Conservation (phyloP, 352 stramenopile species). For the Poterioochromonas sp. region DNA sequence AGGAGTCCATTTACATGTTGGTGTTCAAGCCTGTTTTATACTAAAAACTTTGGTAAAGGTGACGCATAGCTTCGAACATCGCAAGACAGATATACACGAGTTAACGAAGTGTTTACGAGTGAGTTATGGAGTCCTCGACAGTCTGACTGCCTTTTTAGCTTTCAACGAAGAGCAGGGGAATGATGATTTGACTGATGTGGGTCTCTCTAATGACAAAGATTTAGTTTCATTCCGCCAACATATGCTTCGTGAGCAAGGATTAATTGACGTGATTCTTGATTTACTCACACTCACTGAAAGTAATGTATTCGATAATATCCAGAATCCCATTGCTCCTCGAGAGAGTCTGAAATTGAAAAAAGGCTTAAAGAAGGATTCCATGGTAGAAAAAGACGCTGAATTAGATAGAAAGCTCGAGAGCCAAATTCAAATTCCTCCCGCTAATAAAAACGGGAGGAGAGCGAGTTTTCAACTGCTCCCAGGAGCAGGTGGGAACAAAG, state of each 20-base stretch:
- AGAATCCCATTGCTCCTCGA: neutral
- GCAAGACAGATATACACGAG: too few relatives aligned
- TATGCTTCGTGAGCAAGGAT: conserved; percentile 22
- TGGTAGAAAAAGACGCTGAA: too few relatives aligned
- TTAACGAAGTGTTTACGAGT: neutral
- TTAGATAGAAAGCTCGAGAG: too few relatives aligned
- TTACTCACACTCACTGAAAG: neutral
- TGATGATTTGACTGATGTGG: neutral
- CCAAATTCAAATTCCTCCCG: too few relatives aligned
- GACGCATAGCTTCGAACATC: too few relatives aligned
- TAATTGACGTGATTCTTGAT: neutral
- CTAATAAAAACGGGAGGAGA: too few relatives aligned
- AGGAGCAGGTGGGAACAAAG: too few relatives aligned
- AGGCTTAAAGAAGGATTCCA: too few relatives aligned
- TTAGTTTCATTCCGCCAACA: neutral
- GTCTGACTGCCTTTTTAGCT: neutral
- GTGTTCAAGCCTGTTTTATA: neutral
- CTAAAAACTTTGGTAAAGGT: neutral
- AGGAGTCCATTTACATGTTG: conserved; percentile 7
- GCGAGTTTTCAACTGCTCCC: too few relatives aligned
- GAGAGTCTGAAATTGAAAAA: too few relatives aligned
- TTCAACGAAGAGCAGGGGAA: neutral
- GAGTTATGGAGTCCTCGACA: neutral
- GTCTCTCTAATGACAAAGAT: neutral
- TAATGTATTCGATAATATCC: neutral